Evolutionary conservation across 83 land plant species (phyloP).

Genomic region (Diphasiastrum complanatum): DNA sequence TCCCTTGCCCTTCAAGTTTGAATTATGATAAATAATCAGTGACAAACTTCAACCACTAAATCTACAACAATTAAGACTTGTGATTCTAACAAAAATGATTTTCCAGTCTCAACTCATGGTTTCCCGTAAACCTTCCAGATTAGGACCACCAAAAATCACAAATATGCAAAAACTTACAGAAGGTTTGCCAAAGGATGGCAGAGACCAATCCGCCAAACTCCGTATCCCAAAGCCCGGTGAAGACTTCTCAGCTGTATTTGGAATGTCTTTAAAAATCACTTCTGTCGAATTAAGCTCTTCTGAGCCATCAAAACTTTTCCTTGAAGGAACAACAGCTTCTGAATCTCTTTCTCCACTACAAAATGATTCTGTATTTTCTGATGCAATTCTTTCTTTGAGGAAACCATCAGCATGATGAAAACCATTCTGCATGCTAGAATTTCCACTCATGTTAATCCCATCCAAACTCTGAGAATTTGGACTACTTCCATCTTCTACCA

Average conservation of each 20-base stretch:
- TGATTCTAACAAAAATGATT: too few relatives aligned
- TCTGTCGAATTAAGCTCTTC: slow-evolving; percentile 10
- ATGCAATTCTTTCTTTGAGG: neutral
- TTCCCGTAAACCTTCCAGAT: too few relatives aligned
- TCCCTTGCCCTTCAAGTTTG: too few relatives aligned
- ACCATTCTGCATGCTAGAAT: neutral
- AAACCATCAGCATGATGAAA: slow-evolving; percentile 12
- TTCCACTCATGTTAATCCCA: neutral
- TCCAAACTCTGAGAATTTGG: neutral
- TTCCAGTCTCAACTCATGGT: too few relatives aligned
- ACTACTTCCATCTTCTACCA: slow-evolving; percentile 17
- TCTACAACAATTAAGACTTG: too few relatives aligned
- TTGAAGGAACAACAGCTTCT: neutral
- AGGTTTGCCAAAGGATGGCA: too few relatives aligned
- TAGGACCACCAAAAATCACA: too few relatives aligned
- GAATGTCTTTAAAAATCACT: neutral
- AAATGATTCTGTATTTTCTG: slow-evolving; percentile 1
- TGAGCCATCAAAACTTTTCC: neutral
- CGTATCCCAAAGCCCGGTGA: slow-evolving; percentile 5
- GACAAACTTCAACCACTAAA: too few relatives aligned
- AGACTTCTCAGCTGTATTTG: slow-evolving; percentile 2
- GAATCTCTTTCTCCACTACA: slow-evolving; percentile 8
- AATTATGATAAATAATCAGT: too few relatives aligned
- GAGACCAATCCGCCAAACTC: too few relatives aligned
- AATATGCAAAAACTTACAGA: too few relatives aligned